Base-by-base conservation (phyloP, 306 rosid species). In the Cicer chorassanicum region DNA sequence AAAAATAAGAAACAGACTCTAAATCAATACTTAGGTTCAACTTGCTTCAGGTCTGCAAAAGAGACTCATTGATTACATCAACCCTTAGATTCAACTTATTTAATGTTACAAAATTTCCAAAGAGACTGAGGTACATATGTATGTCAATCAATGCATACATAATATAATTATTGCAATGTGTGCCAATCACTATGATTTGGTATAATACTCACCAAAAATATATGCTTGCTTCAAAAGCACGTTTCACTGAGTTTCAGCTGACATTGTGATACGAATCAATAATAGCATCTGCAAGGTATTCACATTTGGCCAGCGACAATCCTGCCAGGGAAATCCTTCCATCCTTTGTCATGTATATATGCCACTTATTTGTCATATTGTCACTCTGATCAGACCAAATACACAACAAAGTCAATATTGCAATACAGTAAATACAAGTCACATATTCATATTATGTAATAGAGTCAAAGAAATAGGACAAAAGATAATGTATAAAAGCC, bases 291-390 rank as follows among this genome's bases (percentile, higher is more conserved):
- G 99, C 92, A 80, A 94, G 96, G 87, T 86, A 94, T 73, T 92
- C 96, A 55, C 95, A 88, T 78, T 92, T 92, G 55, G 96, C 96
- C 82, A 92, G 81, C 5, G 93, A 92, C 81, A 94, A 85, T 16
- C 99, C 97, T 19, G 99, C 99, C 81, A 94, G 73, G 61, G 99
- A 94, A 81, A 92, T 92, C 82, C 99, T 89, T 82, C 99, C 99
- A 61, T 92, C 99, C 88, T 94, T 92, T 67, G 99, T 92, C 99
- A 94, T 90, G 97, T 88, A 92, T 74, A 92, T 90, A 55, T 84
- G 96, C 99, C 99, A 94, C 85, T 92, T 94, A 77, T 89, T 87
- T 8, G 99, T 90, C 97, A 92, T 92, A 72, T 89, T 88, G 75
- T 92, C 97, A 67, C 87, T 90, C 99, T 94, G 93, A 44, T 74